These are phyloP conservation scores for Puccinia polysora DNA, from an alignment of 1,284 basidiomycete species.

Conservation along the genomic window DNA sequence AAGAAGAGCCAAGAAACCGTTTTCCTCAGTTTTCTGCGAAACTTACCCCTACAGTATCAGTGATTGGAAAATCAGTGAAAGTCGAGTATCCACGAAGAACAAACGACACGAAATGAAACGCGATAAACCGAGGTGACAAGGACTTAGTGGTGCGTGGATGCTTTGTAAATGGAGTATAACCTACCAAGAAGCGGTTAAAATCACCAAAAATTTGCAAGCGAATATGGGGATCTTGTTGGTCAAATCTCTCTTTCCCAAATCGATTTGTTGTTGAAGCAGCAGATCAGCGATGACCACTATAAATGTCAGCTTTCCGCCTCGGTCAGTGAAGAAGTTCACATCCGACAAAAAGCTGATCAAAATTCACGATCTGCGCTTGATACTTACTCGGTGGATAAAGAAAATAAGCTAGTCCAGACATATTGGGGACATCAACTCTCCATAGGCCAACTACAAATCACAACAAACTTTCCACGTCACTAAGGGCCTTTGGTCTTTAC, in stretches of 20 bases:
- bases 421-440: constrained; percentile 31
- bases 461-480: neutral
- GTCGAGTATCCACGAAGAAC: too few relatives aligned
- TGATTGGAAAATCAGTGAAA: too few relatives aligned
- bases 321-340: neutral
- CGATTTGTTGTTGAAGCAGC: constrained; percentile 27
- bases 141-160: too few relatives aligned
- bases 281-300: constrained; percentile 34
- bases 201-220: constrained; percentile 23
- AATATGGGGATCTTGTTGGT: constrained; percentile 23
- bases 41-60: too few relatives aligned
- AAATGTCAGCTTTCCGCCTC: neutral
- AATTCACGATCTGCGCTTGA: neutral
- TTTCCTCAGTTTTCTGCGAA: neutral
- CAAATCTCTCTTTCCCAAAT: constrained; percentile 16
- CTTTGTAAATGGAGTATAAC: neutral
- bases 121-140: too few relatives aligned
- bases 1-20: neutral
- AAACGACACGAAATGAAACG: too few relatives aligned
- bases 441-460: constrained; percentile 26
- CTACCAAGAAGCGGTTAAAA: constrained; percentile 32
- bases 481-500: neutral
- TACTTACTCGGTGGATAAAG: constrained; percentile 24
- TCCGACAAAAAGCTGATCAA: too few relatives aligned
- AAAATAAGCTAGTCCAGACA: constrained; percentile 27